Percentiles rank a stretch among this genome's conserved stretches.
phyloP scores from a whole-genome alignment of 2,329 filamentous ascomycete genomes.

The Emericellopsis atlantica region DNA sequence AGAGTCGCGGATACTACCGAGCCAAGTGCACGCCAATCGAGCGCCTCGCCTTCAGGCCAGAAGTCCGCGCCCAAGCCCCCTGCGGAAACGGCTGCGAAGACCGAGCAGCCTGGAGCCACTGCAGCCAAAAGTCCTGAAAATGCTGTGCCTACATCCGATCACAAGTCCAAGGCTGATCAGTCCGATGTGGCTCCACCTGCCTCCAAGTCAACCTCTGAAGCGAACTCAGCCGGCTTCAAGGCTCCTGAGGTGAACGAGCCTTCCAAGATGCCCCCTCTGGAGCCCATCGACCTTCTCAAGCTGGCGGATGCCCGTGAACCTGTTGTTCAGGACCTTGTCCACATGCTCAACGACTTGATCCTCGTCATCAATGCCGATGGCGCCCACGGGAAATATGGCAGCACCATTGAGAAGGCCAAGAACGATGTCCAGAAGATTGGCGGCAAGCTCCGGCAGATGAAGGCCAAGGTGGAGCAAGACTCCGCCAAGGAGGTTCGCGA shows the following conservation, averaged over 20 bases:
- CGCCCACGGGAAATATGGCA: constrained; percentile 62
- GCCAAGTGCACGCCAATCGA: constrained; percentile 46
- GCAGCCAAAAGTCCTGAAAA: constrained; percentile 14
- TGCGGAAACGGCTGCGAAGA: constrained; percentile 9
- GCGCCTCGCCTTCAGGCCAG: constrained; percentile 29
- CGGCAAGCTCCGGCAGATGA: constrained; percentile 62
- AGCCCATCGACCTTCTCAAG: constrained; percentile 66
- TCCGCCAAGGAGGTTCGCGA: constrained; percentile 64
- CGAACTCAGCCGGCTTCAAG: constrained; percentile 21
- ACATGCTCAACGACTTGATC: constrained; percentile 93
- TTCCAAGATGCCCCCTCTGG: constrained; percentile 47
- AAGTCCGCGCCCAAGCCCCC: constrained; percentile 13
- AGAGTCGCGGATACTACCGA: constrained; percentile 54
- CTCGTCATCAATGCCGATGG: constrained; percentile 83
- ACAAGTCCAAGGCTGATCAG: constrained; percentile 10
- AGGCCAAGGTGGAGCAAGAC: constrained; percentile 53
- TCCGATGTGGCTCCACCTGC: constrained; percentile 6
- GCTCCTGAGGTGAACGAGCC: constrained; percentile 54
- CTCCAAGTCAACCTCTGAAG: constrained; percentile 8
- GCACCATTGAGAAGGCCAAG: constrained; percentile 77
- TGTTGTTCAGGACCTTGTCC: constrained; percentile 83
- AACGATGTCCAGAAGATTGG: constrained; percentile 67
- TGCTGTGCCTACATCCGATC: constrained; percentile 9
- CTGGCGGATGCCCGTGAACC: constrained; percentile 70
- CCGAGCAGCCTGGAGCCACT: background rate